Evolutionary conservation across 2,329 filamentous ascomycete species (phyloP).

Genomic region (Zarea fungicola): DNA sequence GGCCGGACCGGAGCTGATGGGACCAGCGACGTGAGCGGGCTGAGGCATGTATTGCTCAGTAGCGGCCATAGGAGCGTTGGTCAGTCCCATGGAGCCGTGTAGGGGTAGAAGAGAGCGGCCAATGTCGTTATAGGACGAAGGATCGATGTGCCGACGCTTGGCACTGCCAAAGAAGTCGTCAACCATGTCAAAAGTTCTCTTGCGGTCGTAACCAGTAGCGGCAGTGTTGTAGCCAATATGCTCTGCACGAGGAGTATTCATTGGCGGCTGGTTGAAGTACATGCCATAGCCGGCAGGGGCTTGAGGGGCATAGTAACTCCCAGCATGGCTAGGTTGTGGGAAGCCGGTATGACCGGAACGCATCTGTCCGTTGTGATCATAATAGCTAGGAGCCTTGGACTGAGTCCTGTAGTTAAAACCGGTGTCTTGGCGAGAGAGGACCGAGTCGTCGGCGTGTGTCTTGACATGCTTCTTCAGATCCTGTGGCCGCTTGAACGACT

Average conservation of each 20-base stretch:
- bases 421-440: slow-evolving; percentile 55
- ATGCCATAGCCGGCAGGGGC: slow-evolving; percentile 60
- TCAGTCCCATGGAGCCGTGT: slow-evolving; percentile 63
- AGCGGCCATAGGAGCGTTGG: slow-evolving; percentile 42
- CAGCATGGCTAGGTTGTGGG: slow-evolving; percentile 47
- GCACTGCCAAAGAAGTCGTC: slow-evolving; percentile 93
- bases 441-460: slow-evolving; percentile 94
- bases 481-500: slow-evolving; percentile 98
- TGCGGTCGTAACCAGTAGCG: slow-evolving; percentile 58
- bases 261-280: slow-evolving; percentile 67
- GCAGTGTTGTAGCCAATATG: slow-evolving; percentile 58
- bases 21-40: slow-evolving; percentile 33
- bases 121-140: slow-evolving; percentile 83
- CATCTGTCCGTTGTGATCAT: slow-evolving; percentile 61
- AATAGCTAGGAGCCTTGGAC: slow-evolving; percentile 54
- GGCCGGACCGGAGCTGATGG: slow-evolving; percentile 50
- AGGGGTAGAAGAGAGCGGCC: slow-evolving; percentile 82
- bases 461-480: slow-evolving; percentile 99
- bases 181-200: slow-evolving; percentile 80
- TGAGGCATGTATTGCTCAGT: slow-evolving; percentile 51
- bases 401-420: slow-evolving; percentile 51
- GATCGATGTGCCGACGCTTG: slow-evolving; percentile 87
- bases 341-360: slow-evolving; percentile 51
- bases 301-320: slow-evolving; percentile 54
- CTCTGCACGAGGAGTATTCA: slow-evolving; percentile 49